phyloP scores from a whole-genome alignment of 2,329 filamentous ascomycete species.

The Chlorencoelia australis region DNA sequence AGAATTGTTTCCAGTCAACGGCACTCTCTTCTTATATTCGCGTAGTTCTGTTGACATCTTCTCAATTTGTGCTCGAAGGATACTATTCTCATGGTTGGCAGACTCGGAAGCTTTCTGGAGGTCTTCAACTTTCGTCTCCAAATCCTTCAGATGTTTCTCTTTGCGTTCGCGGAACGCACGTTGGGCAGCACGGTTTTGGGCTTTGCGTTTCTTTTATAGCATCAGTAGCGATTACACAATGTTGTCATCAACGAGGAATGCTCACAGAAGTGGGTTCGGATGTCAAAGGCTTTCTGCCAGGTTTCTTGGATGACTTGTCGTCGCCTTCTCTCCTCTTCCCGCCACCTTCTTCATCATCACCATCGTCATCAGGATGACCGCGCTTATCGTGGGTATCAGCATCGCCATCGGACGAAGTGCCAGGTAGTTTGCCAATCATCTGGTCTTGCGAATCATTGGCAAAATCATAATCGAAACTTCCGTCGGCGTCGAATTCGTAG shows the following conservation, averaged over 20 bases:
- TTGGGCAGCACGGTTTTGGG: constrained; percentile 87
- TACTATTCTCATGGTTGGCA: constrained; percentile 74
- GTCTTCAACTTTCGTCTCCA: constrained; percentile 69
- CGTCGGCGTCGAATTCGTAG: constrained; percentile 64
- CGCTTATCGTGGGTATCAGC: constrained; percentile 57
- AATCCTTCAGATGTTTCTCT: constrained; percentile 78
- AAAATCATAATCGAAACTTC: constrained; percentile 54
- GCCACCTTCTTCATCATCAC: constrained; percentile 51
- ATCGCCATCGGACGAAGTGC: constrained; percentile 30
- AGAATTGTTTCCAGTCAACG: constrained; percentile 35
- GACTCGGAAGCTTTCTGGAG: constrained; percentile 75
- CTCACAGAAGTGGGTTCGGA: constrained; percentile 93
- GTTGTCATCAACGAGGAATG: constrained; percentile 26
- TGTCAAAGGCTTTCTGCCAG: constrained; percentile 88
- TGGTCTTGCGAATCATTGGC: constrained; percentile 44
- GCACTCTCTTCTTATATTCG: constrained; percentile 83
- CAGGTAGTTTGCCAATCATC: constrained; percentile 70
- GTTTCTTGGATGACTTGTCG: constrained; percentile 87
- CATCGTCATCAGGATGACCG: constrained; percentile 60
- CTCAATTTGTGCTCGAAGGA: constrained; percentile 79
- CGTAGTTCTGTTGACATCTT: constrained; percentile 74
- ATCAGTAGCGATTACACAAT: constrained; percentile 15
- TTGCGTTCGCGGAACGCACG: constrained; percentile 91
- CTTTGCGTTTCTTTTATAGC: constrained; percentile 71
- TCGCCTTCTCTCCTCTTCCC: constrained; percentile 69